A percentile compares a stretch with the other conserved stretches of the same genome.
These are phyloP conservation scores for Jaminaea rosea DNA, from an alignment of 1,284 basidiomycete genomes.

Conservation along the genomic window DNA sequence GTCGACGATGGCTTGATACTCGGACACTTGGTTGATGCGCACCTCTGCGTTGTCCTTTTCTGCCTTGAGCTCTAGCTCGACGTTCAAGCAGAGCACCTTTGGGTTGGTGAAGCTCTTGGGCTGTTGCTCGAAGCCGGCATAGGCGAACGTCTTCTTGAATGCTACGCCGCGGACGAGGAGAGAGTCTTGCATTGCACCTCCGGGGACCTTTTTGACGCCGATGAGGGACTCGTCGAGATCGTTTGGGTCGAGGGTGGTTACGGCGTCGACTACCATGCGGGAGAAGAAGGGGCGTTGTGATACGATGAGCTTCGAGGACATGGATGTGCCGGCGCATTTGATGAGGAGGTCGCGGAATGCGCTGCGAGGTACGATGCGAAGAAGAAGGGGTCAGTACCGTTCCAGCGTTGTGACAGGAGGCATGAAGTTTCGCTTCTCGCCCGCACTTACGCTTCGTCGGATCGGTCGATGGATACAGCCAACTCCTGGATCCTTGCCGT, in stretches of 20 bases:
- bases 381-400: not conserved
- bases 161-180: slow-evolving; percentile 77
- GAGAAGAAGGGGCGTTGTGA: slow-evolving; percentile 99
- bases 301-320: slow-evolving; percentile 99
- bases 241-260: slow-evolving; percentile 67
- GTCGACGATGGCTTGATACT: slow-evolving; percentile 95
- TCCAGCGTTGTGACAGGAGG: not conserved
- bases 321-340: slow-evolving; percentile 94
- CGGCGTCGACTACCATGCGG: slow-evolving; percentile 96
- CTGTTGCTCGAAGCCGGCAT: slow-evolving; percentile 98
- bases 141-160: slow-evolving; percentile 99
- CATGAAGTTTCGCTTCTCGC: not conserved
- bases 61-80: slow-evolving; percentile 97
- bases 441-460: slow-evolving; percentile 78
- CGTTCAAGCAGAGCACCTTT: slow-evolving; percentile 86
- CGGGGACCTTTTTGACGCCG: slow-evolving; percentile 97
- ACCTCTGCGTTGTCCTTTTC: slow-evolving; percentile 99
- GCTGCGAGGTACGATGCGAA: no score
- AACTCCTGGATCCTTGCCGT: slow-evolving; percentile 78
- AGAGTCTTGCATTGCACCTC: slow-evolving; percentile 96
- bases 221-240: slow-evolving; percentile 94
- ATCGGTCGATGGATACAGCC: slow-evolving; percentile 82
- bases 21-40: slow-evolving; percentile 75
- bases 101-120: slow-evolving; percentile 86
- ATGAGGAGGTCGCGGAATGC: slow-evolving; percentile 85